Percentiles rank a stretch among this genome's conserved stretches.
These are phyloP conservation scores for Bidens hawaiensis DNA, from an alignment of 140 eudicot species.

Conservation along the genomic window DNA sequence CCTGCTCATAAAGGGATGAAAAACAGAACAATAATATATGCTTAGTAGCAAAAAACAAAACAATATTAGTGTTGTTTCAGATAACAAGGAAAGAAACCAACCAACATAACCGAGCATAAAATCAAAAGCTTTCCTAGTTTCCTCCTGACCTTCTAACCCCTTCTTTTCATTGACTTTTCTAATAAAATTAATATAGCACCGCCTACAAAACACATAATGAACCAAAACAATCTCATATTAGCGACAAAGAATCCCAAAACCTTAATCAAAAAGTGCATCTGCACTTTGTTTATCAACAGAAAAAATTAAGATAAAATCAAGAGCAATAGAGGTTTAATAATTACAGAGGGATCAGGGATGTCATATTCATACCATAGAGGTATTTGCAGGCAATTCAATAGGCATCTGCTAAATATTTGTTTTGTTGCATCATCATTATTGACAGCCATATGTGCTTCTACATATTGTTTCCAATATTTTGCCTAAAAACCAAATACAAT, in stretches of 20 bases:
- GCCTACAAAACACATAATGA: slow-evolving; percentile 46
- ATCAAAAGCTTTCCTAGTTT: slow-evolving; percentile 92
- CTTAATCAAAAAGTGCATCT: not conserved
- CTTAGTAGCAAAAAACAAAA: not conserved
- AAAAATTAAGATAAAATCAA: not conserved
- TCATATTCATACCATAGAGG: slow-evolving; percentile 68
- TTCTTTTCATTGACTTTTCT: slow-evolving; percentile 93
- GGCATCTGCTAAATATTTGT: slow-evolving; percentile 88
- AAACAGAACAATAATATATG: not conserved
- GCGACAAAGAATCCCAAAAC: slow-evolving; percentile 7
- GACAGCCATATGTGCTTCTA: slow-evolving; percentile 89
- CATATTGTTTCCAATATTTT: slow-evolving; percentile 97
- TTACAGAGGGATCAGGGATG: slow-evolving; percentile 2
- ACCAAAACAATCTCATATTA: slow-evolving; percentile 5
- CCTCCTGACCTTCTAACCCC: slow-evolving; percentile 93
- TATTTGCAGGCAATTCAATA: slow-evolving; percentile 77
- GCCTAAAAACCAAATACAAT: slow-evolving; percentile 44
- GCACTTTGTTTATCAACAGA: not conserved
- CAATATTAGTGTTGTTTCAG: not conserved
- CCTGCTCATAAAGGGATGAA: slow-evolving; percentile 42
- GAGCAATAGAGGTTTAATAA: not conserved
- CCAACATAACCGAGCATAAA: slow-evolving; percentile 93
- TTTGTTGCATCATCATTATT: slow-evolving; percentile 87
- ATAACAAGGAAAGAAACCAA: slow-evolving; percentile 28
- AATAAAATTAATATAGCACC: slow-evolving; percentile 90